Percentiles rank a stretch among this genome's conserved stretches.
Evolutionary conservation across 352 stramenopile species (phyloP).

Genomic region (Globisporangium echinulatum): DNA sequence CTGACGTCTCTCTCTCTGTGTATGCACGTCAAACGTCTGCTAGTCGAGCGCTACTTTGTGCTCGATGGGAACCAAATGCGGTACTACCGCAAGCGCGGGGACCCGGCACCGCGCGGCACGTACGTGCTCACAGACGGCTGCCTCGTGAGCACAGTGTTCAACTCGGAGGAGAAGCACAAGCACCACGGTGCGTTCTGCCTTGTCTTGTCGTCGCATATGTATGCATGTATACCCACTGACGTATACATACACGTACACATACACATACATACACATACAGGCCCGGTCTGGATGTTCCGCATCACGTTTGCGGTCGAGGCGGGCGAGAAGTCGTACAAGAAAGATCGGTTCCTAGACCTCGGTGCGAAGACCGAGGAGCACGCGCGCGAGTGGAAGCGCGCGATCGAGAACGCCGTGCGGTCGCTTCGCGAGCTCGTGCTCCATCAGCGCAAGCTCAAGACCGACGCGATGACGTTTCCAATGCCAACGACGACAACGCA

Average conservation of each 20-base stretch:
- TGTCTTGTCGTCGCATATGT: constrained; percentile 1
- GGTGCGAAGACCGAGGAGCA: constrained; percentile 81
- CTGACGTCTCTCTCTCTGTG: neutral
- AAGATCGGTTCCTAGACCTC: constrained; percentile 82
- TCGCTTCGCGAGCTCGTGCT: constrained; percentile 65
- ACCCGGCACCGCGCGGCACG: constrained; percentile 71
- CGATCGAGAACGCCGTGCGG: constrained; percentile 72
- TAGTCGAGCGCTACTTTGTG: constrained; percentile 85
- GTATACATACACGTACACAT: neutral
- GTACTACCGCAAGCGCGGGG: constrained; percentile 83
- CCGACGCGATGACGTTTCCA: constrained; percentile 68
- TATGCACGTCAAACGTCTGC: neutral
- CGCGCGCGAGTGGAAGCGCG: constrained; percentile 75
- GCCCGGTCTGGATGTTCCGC: constrained; percentile 85
- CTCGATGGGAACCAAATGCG: constrained; percentile 81
- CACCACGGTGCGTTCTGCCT: constrained; percentile 43
- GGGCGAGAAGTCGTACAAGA: constrained; percentile 83
- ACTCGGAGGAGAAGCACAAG: constrained; percentile 86
- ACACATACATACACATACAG: constrained; percentile 1
- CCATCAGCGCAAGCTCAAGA: constrained; percentile 72
- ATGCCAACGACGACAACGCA: constrained; percentile 17
- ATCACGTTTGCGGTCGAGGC: constrained; percentile 80
- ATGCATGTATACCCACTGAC: neutral
- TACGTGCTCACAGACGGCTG: constrained; percentile 84
- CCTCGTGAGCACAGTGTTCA: constrained; percentile 73